Evolutionary conservation across 495 filamentous ascomycete genomes (phyloP).

Genomic region (Penicillium simplicissimum): DNA sequence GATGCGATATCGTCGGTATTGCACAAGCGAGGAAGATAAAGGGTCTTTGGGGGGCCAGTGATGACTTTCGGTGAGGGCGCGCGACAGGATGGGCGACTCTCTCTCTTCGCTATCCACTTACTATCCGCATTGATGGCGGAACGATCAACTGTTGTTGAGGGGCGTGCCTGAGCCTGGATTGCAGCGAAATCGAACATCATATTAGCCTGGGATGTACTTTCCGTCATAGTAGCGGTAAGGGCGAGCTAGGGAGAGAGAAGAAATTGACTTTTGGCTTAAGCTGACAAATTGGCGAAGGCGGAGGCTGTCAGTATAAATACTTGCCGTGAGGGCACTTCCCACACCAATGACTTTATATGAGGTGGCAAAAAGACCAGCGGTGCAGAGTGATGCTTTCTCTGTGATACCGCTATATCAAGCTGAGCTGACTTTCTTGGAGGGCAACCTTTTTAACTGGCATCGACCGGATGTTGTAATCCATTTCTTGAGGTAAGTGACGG

Average conservation of each 20-base stretch:
- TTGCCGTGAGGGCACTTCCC: not conserved
- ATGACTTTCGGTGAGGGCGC: not conserved
- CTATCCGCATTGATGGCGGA: not conserved
- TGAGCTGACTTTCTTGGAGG: not conserved
- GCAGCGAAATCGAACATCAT: not conserved
- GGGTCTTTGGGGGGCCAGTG: not conserved
- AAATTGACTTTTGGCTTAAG: not conserved
- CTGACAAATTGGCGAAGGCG: not conserved
- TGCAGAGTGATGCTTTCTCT: not conserved
- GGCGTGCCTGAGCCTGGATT: no score
- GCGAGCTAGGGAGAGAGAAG: not conserved
- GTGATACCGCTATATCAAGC: not conserved
- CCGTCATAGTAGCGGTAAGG: not conserved
- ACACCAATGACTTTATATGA: no score
- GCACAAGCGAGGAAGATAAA: not conserved
- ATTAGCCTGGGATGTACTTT: not conserved
- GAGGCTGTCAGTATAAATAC: not conserved
- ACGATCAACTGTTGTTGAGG: not conserved
- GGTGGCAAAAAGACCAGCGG: not conserved
- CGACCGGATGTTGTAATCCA: not conserved
- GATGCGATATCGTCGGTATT: not conserved
- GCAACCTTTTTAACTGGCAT: not conserved
- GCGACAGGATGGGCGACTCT: not conserved
- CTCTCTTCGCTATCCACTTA: not conserved
- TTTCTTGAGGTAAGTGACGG: not conserved